Conservation (phyloP, 1,284 basidiomycete genomes). For the Trametes hirsuta region DNA sequence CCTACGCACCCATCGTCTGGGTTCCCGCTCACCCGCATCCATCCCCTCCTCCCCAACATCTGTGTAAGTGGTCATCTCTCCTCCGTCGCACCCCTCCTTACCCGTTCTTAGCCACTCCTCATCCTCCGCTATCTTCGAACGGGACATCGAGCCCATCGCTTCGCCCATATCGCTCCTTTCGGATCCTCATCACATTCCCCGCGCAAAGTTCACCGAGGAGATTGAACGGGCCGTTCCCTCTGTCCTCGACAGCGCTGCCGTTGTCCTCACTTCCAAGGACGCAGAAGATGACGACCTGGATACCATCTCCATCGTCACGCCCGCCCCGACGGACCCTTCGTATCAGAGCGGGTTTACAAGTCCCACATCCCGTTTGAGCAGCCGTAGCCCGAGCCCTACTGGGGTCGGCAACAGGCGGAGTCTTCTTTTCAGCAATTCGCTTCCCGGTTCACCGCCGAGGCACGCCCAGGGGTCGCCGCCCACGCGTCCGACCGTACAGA, state of each 20-base stretch:
- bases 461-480: conserved; percentile 25
- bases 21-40: conserved; percentile 64
- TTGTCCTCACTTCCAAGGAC: conserved; percentile 55
- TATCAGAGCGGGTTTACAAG: conserved; percentile 62
- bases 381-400: conserved; percentile 58
- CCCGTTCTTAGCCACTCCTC: conserved; percentile 61
- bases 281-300: conserved; percentile 47
- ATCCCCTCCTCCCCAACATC: conserved; percentile 80
- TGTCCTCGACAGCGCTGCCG: conserved; percentile 74
- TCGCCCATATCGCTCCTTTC: conserved; percentile 44
- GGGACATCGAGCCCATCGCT: conserved; percentile 75
- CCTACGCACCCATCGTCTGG: conserved; percentile 50
- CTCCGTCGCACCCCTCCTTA: conserved; percentile 10
- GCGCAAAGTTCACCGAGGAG: conserved; percentile 69
- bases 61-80: conserved; percentile 51
- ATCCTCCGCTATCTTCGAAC: conserved; percentile 81
- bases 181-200: conserved; percentile 72
- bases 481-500: conserved; percentile 30
- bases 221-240: conserved; percentile 75
- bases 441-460: conserved; percentile 28
- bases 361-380: conserved; percentile 66
- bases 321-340: conserved; percentile 41
- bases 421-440: conserved; percentile 33
- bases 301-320: conserved; percentile 60
- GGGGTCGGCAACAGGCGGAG: conserved; percentile 33